Conservation (phyloP, 257 asterid species). For the Petunia axillaris region DNA sequence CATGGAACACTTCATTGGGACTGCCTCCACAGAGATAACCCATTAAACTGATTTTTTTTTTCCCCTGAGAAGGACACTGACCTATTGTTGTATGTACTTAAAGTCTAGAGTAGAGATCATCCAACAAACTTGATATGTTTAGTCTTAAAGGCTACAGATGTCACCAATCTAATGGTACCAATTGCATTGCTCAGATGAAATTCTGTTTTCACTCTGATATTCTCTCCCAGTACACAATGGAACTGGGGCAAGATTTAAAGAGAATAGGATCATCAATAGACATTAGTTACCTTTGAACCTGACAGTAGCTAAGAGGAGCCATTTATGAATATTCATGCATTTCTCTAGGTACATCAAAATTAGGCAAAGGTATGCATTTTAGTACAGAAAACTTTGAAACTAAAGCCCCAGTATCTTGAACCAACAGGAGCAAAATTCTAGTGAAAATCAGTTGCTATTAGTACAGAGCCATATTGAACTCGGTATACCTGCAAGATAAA, state of each 20-base stretch:
- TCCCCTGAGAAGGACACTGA: background rate
- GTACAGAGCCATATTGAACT: slow-evolving; percentile 1
- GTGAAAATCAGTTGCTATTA: slow-evolving; percentile 6
- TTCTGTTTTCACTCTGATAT: background rate
- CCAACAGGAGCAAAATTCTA: background rate
- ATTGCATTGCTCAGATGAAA: background rate
- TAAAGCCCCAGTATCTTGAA: slow-evolving; percentile 1
- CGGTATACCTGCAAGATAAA: slow-evolving; percentile 73
- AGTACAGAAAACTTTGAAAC: background rate
- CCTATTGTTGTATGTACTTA: background rate
- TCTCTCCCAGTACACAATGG: background rate
- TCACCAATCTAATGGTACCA: background rate
- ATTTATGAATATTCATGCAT: slow-evolving; percentile 9
- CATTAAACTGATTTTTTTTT: background rate
- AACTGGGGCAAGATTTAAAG: background rate
- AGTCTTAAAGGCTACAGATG: background rate
- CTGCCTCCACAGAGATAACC: background rate
- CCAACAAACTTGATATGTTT: background rate
- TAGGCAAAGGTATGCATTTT: background rate
- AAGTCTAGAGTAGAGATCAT: background rate
- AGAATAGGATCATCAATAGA: background rate
- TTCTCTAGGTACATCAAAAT: slow-evolving; percentile 10
- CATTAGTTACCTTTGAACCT: background rate
- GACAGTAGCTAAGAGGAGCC: background rate
- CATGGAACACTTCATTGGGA: background rate